Evolutionary conservation across 345 rosid genomes (phyloP).

Genomic region (Luvunga scandens): DNA sequence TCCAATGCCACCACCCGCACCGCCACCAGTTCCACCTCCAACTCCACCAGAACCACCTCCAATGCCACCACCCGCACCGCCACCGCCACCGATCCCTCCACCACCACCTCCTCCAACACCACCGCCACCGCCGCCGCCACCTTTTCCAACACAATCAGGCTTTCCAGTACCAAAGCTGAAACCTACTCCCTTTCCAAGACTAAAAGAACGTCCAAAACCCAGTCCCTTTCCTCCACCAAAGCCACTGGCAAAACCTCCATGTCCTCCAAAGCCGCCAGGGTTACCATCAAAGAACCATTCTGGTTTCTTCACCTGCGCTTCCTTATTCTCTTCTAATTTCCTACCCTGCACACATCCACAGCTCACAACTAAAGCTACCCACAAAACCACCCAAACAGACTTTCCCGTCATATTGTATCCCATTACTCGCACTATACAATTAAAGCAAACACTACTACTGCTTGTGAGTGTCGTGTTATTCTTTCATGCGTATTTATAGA

Average conservation of each 20-base stretch:
- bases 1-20: background rate
- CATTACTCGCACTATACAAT: background rate
- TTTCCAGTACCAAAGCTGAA: slow-evolving; percentile 13
- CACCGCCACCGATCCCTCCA: background rate
- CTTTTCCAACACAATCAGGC: slow-evolving; percentile 20
- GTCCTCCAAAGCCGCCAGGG: slow-evolving; percentile 5
- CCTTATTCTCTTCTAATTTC: slow-evolving; percentile 18
- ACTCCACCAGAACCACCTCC: background rate
- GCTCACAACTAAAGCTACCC: slow-evolving; percentile 15
- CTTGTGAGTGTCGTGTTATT: background rate
- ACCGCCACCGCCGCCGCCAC: background rate
- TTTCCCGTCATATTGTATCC: slow-evolving; percentile 2
- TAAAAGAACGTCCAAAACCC: slow-evolving; percentile 16
- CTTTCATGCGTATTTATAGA: background rate
- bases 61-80: background rate
- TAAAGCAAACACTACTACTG: background rate
- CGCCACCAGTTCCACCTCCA: background rate
- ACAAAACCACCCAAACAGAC: slow-evolving; percentile 5
- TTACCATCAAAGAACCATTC: slow-evolving; percentile 21
- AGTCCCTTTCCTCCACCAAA: slow-evolving; percentile 13
- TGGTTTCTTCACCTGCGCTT: slow-evolving; percentile 25
- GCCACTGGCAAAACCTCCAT: slow-evolving; percentile 11
- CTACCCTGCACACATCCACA: slow-evolving; percentile 20
- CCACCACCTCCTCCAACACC: background rate
- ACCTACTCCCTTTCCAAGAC: slow-evolving; percentile 31